These are phyloP conservation scores for Hordeum pubiflorum DNA, from an alignment of 202 grass and related monocot genomes.

Conservation along the genomic window DNA sequence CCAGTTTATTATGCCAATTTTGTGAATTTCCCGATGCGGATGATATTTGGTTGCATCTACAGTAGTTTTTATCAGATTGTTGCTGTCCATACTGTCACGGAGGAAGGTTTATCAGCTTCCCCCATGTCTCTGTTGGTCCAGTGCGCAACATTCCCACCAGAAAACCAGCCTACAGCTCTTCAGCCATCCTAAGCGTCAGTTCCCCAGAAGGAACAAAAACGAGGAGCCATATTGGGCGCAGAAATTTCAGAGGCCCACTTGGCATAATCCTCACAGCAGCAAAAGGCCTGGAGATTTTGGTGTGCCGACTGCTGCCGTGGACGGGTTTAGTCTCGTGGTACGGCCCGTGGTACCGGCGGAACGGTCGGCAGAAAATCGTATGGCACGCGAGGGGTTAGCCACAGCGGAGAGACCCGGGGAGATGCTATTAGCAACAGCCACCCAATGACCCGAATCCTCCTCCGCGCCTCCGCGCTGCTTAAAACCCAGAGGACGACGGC, in stretches of 20 bases:
- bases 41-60: neutral
- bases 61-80: neutral
- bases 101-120: neutral
- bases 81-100: neutral
- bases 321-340: neutral
- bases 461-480: neutral
- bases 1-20: neutral
- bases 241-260: neutral
- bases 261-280: neutral
- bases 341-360: neutral
- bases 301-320: neutral
- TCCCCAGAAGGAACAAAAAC: neutral
- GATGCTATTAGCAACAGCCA: constrained; percentile 5
- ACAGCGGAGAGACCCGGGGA: neutral
- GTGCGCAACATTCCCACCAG: neutral
- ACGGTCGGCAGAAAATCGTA: constrained; percentile 10
- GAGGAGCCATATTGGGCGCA: neutral
- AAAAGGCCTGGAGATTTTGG: neutral
- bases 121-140: neutral
- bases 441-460: constrained; percentile 17
- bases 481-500: constrained; percentile 12
- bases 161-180: neutral
- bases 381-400: constrained; percentile 27
- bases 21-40: neutral
- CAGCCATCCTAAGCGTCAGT: neutral